These are phyloP conservation scores for Colletotrichum shisoi DNA, from an alignment of 2,329 filamentous ascomycete species.

Conservation along the genomic window DNA sequence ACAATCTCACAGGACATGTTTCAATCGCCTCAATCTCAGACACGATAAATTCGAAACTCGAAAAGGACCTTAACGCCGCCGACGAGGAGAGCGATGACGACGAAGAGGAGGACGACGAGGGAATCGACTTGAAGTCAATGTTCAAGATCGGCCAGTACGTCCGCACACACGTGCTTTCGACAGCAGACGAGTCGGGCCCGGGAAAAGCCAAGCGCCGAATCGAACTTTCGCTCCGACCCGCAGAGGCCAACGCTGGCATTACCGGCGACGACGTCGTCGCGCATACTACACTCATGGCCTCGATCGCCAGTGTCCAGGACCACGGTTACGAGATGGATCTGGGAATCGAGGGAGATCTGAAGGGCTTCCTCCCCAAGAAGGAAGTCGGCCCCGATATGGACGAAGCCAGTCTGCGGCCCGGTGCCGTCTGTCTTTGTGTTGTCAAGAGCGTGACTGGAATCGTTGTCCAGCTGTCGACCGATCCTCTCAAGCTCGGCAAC, in stretches of 20 bases:
- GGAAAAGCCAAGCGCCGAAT: constrained; percentile 80
- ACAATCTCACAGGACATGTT: constrained; percentile 90
- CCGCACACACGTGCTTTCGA: constrained; percentile 82
- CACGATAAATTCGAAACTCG: constrained; percentile 76
- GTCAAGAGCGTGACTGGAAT: constrained; percentile 80
- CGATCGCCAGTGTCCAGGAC: constrained; percentile 91
- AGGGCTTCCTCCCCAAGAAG: constrained; percentile 85
- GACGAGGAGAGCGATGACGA: constrained; percentile 63
- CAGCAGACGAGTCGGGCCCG: constrained; percentile 67
- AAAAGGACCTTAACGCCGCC: constrained; percentile 68
- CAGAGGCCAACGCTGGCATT: constrained; percentile 78
- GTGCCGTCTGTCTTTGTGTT: constrained; percentile 83
- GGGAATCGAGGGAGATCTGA: constrained; percentile 71
- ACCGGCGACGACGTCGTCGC: constrained; percentile 74
- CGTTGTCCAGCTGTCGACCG: constrained; percentile 84
- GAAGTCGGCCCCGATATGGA: constrained; percentile 75
- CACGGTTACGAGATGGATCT: constrained; percentile 95
- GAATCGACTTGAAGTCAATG: constrained; percentile 75
- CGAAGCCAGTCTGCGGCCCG: constrained; percentile 76
- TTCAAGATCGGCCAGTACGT: constrained; percentile 89
- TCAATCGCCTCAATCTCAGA: constrained; percentile 92
- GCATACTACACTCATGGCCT: constrained; percentile 84
- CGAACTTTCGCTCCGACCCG: constrained; percentile 84
- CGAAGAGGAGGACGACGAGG: constrained; percentile 61
- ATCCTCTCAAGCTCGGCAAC: constrained; percentile 73